These are phyloP conservation scores for Monilinia vaccinii-corymbosi DNA, from an alignment of 2,329 filamentous ascomycete genomes.

Conservation along the genomic window DNA sequence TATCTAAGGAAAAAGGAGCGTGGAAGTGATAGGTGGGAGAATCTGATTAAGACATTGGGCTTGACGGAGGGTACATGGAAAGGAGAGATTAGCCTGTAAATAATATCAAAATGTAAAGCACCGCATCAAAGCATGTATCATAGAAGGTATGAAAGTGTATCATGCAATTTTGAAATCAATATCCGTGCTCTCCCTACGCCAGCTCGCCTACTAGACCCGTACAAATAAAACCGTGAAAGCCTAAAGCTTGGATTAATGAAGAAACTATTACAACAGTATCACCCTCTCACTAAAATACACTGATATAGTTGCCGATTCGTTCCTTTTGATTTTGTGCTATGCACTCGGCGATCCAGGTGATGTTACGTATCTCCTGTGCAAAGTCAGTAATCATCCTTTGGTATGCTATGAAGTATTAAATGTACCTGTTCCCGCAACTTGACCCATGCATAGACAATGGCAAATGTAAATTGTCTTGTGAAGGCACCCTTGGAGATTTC, in stretches of 20 bases:
- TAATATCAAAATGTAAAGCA: conserved; percentile 22
- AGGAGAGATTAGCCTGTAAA: conserved; percentile 70
- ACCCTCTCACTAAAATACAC: conserved; percentile 62
- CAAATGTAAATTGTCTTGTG: conserved; percentile 89
- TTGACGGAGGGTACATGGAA: conserved; percentile 84
- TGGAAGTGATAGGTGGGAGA: conserved; percentile 81
- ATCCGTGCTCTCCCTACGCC: conserved; percentile 26
- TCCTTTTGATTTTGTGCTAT: conserved; percentile 99
- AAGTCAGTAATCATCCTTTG: conserved; percentile 27
- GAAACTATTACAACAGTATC: conserved; percentile 13
- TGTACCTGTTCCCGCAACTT: conserved; percentile 93
- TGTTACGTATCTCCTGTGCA: conserved; percentile 89
- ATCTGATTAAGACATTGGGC: conserved; percentile 76
- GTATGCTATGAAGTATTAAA: conserved; percentile 9
- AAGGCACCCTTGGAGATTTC: conserved; percentile 93
- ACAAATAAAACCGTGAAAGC: conserved; percentile 20
- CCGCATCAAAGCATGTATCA: background rate
- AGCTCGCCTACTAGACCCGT: conserved; percentile 20
- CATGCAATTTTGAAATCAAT: conserved; percentile 17
- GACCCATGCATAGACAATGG: conserved; percentile 95
- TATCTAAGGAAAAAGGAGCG: conserved; percentile 87
- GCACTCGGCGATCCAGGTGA: conserved; percentile 98
- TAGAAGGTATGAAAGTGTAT: conserved; percentile 22
- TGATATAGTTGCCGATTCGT: conserved; percentile 97
- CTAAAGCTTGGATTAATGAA: conserved; percentile 11